Evolutionary conservation across 2,329 filamentous ascomycete species (phyloP).

Genomic region (Colletotrichum theobromicola): DNA sequence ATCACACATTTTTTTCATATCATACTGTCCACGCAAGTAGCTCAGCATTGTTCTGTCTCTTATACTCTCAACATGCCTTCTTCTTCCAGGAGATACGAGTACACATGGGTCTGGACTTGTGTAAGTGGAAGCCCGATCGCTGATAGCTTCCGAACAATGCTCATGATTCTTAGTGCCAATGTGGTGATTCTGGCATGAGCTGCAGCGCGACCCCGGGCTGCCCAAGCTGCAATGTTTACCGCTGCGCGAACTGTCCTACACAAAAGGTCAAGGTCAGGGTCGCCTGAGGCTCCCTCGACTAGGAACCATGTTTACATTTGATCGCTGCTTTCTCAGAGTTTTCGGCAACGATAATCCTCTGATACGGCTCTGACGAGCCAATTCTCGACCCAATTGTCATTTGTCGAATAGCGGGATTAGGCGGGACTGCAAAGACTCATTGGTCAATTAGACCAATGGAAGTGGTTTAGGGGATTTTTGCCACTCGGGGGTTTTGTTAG

Average conservation of each 20-base stretch:
- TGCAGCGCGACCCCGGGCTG: neutral
- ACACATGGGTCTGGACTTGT: constrained; percentile 8
- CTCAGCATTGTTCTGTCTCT: neutral
- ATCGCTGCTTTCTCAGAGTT: neutral
- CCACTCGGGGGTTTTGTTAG: neutral
- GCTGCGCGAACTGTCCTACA: neutral
- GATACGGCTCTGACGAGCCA: neutral
- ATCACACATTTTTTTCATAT: no score
- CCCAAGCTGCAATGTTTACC: neutral
- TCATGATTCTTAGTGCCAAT: constrained; percentile 2
- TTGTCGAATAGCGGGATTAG: neutral
- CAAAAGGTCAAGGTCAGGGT: neutral
- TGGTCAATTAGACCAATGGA: neutral
- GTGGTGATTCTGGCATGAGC: constrained; percentile 13
- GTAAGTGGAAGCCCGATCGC: neutral
- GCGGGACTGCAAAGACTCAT: neutral
- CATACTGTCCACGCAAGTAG: no score
- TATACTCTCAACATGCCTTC: neutral
- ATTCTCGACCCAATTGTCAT: neutral
- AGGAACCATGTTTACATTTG: neutral
- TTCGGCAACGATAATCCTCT: neutral
- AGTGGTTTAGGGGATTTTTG: neutral
- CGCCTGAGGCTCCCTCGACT: neutral
- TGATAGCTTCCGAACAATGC: neutral
- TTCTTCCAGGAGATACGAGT: neutral